Evolutionary conservation across 352 stramenopile species (phyloP).

Genomic region (Thalassiosira pacifica): DNA sequence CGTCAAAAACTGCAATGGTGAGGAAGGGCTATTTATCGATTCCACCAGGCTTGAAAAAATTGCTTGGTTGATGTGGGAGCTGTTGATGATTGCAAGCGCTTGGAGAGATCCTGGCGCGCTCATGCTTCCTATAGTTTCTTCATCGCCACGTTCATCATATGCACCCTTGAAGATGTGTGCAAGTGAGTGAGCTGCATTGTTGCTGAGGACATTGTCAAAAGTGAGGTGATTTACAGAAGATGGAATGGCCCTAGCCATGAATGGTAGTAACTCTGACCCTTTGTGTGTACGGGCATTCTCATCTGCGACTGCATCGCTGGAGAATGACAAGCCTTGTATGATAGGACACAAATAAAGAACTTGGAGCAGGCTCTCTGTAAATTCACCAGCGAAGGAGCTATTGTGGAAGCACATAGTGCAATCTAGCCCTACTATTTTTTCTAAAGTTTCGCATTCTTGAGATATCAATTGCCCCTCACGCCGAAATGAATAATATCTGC

Average conservation of each 20-base stretch:
- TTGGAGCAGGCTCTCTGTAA: constrained; percentile 80
- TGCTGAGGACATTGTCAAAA: constrained; percentile 76
- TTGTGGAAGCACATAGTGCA: constrained; percentile 83
- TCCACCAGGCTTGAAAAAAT: constrained; percentile 40
- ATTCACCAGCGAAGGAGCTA: constrained; percentile 83
- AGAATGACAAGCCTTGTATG: constrained; percentile 77
- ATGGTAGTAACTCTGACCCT: constrained; percentile 68
- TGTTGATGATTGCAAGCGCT: constrained; percentile 50
- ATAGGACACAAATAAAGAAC: constrained; percentile 74
- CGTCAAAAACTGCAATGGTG: constrained; percentile 62
- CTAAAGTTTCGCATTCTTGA: constrained; percentile 63
- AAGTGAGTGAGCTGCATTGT: constrained; percentile 42
- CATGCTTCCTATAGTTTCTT: constrained; percentile 23
- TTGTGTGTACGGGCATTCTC: constrained; percentile 48
- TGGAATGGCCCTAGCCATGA: constrained; percentile 71
- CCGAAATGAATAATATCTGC: constrained; percentile 78
- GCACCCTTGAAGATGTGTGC: constrained; percentile 11
- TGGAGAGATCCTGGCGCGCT: constrained; percentile 1
- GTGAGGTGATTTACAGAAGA: constrained; percentile 73
- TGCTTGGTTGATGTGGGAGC: constrained; percentile 40
- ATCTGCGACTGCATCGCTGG: constrained; percentile 23
- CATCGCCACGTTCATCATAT: constrained; percentile 11
- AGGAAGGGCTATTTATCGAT: constrained; percentile 40
- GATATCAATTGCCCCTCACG: constrained; percentile 75
- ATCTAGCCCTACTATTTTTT: constrained; percentile 47